Conservation (phyloP, 1,284 basidiomycete species). For the Naganishia albida region DNA sequence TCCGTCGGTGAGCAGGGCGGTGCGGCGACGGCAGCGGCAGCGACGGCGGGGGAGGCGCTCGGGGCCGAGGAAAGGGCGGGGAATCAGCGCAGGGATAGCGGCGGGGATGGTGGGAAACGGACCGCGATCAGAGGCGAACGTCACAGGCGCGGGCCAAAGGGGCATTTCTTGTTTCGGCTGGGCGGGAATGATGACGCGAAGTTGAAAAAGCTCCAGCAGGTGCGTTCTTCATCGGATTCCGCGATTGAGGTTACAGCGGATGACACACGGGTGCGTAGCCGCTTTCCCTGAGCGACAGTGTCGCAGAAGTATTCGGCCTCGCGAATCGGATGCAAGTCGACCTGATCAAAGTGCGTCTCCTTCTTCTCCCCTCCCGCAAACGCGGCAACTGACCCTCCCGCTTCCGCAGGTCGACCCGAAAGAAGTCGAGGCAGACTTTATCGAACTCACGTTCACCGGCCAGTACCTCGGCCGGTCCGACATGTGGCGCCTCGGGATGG, state of each 20-base stretch:
- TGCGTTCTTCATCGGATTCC: background rate
- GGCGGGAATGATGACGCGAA: slow-evolving; percentile 28
- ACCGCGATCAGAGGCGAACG: slow-evolving; percentile 3
- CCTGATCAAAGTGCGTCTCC: slow-evolving; percentile 44
- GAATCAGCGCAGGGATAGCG: background rate
- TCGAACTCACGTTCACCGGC: slow-evolving; percentile 87
- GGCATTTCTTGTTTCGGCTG: slow-evolving; percentile 32
- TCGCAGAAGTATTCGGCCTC: slow-evolving; percentile 46
- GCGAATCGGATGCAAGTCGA: slow-evolving; percentile 52
- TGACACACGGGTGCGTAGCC: background rate
- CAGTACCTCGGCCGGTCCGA: slow-evolving; percentile 89
- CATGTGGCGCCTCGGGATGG: slow-evolving; percentile 83
- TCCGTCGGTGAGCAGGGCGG: no score
- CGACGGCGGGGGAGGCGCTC: background rate
- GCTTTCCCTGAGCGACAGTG: slow-evolving; percentile 37
- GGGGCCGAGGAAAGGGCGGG: background rate
- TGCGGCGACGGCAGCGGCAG: no score
- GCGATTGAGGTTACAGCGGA: background rate
- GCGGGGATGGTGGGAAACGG: background rate
- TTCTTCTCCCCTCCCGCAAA: slow-evolving; percentile 58
- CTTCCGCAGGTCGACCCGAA: slow-evolving; percentile 64
- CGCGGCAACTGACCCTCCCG: slow-evolving; percentile 6
- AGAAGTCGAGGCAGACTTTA: slow-evolving; percentile 69
- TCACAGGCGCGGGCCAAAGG: slow-evolving; percentile 15
- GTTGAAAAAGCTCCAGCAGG: slow-evolving; percentile 26